Conservation (phyloP, 805 yeast species). For the Saturnispora saitoi region DNA sequence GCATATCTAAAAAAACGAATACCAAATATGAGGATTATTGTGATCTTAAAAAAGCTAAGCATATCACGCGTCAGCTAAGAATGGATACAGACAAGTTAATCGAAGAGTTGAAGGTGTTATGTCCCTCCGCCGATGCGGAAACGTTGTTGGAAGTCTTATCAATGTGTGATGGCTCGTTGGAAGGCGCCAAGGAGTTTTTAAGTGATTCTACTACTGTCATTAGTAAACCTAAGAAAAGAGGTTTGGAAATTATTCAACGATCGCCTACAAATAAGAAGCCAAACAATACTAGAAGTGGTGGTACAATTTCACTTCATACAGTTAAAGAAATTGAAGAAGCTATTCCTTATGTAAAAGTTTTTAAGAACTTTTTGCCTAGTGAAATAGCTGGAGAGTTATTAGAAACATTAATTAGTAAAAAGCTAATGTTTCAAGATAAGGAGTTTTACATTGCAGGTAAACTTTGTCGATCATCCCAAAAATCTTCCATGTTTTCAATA, state of each 20-base stretch:
- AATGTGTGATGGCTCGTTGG: constrained; percentile 46
- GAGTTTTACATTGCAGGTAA: constrained; percentile 58
- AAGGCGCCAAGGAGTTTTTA: constrained; percentile 26
- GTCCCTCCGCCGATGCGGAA: constrained; percentile 36
- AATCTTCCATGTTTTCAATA: constrained; percentile 30
- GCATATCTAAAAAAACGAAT: not conserved
- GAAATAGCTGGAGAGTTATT: constrained; percentile 40
- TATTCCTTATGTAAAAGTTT: constrained; percentile 45
- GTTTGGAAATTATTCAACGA: not conserved
- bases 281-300: not conserved
- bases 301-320: constrained; percentile 32
- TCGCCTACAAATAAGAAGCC: not conserved
- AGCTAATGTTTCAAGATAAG: constrained; percentile 32
- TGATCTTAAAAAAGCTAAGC: not conserved
- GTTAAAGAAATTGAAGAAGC: constrained; percentile 42
- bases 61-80: not conserved
- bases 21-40: not conserved
- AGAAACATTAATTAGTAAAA: constrained; percentile 33
- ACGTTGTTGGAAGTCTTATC: constrained; percentile 42
- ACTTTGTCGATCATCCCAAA: constrained; percentile 50
- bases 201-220: not conserved
- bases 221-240: not conserved
- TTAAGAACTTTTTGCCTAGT: constrained; percentile 43
- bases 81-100: constrained; percentile 35
- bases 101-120: constrained; percentile 27